A percentile compares a stretch with the other conserved stretches of the same genome.
These are phyloP conservation scores for Pseudotulostoma volvatum DNA, from an alignment of 495 filamentous ascomycete species.

Conservation along the genomic window DNA sequence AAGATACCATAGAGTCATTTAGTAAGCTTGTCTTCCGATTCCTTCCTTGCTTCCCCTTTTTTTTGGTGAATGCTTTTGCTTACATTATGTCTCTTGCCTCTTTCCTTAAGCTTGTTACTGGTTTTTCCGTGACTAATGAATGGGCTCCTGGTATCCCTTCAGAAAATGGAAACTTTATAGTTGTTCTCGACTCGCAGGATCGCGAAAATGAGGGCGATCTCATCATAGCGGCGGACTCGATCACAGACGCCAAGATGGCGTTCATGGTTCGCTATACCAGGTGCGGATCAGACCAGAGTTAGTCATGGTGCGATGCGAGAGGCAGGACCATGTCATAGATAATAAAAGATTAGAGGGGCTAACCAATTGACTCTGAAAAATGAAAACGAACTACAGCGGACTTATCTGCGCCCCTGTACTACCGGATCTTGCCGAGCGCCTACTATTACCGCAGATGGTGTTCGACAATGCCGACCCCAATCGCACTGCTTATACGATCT, in stretches of 20 bases:
- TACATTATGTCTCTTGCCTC: too few species aligned
- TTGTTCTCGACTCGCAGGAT: constrained; percentile 75
- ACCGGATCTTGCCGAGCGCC: constrained; percentile 43
- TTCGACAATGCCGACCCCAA: constrained; percentile 66
- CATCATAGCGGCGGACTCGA: constrained; percentile 75
- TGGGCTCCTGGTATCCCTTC: constrained; percentile 9
- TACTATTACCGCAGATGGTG: constrained; percentile 84
- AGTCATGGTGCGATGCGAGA: too few species aligned
- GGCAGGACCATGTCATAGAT: too few species aligned
- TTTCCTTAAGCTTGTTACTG: too few species aligned
- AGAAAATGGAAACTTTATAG: constrained; percentile 86
- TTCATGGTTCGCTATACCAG: constrained; percentile 81
- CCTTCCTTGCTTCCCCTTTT: constrained; percentile 1
- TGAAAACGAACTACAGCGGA: constrained; percentile 36
- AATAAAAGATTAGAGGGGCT: neutral
- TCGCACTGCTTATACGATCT: constrained; percentile 78
- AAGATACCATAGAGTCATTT: constrained; percentile 70
- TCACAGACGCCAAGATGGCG: constrained; percentile 82
- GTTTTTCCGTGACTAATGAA: too few species aligned
- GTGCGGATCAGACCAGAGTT: constrained; percentile 14
- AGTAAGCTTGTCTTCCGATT: constrained; percentile 35
- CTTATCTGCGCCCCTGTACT: constrained; percentile 77
- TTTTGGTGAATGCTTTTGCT: too few species aligned
- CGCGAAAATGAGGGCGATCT: constrained; percentile 98
- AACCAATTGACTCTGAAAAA: neutral